Base-by-base conservation (phyloP, 352 stramenopile genomes). In the Phytophthora pinifolia region DNA sequence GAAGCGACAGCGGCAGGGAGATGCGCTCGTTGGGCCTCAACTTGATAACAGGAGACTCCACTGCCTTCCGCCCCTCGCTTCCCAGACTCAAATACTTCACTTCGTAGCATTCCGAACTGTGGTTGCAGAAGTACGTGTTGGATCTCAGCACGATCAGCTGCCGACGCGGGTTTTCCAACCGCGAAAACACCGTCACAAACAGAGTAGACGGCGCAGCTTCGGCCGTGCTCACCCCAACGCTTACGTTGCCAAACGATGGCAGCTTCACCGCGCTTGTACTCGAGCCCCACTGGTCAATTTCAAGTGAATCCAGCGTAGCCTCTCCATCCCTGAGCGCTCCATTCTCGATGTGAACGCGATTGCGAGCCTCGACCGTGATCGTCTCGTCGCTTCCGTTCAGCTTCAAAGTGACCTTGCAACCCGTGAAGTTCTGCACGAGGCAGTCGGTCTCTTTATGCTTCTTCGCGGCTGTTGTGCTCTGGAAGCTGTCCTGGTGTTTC, bases 91-190 rank as follows among this genome's bases (percentile, higher is more conserved):
- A 37, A 29, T 91, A 93, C 55, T 88, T 88, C 27, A 93, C 62
- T 22, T 90, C 72, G 49, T 90, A 91, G 22, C 65, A 67, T 34
- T 91, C 65, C 4, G 76, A 80, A 41, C 79, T 93, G 48, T 86
- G 76, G 62, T 95, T 95, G 58, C 73, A 85, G 33, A 95, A 79
- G 49, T 78, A 90, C 34, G 89, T 60, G 47, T 90, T 93, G 22
- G 85, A 92, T 65, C 88, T 82, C 27, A 95, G 67, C 37, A 86
- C 74, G 27, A 95, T 72, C 0, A 78, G 68, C 30, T 88, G 79
- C 29, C 77, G 74, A 10, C 46, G 54, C 14, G 78, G 73, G 48
- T 90, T 76, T 58, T 95, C 85, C 25, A 95, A 52, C 1, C 83
- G 77, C 27, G 75, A 91, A 53, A 81, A 80, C 4, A 79, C 75